Evolutionary conservation across 441 rosid genomes (phyloP).

Genomic region (Aquilaria agallochum): DNA sequence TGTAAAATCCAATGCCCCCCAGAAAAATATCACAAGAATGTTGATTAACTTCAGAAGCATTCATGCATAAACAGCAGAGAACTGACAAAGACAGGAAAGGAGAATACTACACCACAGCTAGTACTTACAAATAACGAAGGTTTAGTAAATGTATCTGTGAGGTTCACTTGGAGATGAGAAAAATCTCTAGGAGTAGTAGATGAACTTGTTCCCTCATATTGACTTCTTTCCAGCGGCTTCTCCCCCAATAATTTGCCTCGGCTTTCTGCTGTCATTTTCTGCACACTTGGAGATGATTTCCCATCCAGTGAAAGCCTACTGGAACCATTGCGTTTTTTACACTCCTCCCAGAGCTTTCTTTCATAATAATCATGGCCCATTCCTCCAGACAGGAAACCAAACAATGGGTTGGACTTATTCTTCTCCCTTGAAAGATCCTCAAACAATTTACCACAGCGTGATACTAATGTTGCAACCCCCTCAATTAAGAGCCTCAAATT

Average conservation of each 20-base stretch:
- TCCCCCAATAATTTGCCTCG: conserved; percentile 93
- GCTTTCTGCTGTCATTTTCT: conserved; percentile 80
- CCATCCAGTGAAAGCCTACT: conserved; percentile 47
- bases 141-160: conserved; percentile 82
- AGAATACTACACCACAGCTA: not conserved
- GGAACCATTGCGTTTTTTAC: conserved; percentile 56
- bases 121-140: conserved; percentile 66
- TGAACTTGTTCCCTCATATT: conserved; percentile 35
- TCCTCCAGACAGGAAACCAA: conserved; percentile 88
- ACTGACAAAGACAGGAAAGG: conserved; percentile 6
- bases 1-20: conserved; percentile 5
- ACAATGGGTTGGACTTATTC: conserved; percentile 78
- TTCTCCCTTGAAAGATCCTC: conserved; percentile 97
- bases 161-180: conserved; percentile 59
- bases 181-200: conserved; percentile 46
- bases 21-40: conserved; percentile 6
- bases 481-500: conserved; percentile 75
- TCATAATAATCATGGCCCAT: conserved; percentile 75
- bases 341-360: conserved; percentile 89
- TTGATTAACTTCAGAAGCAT: not conserved
- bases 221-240: conserved; percentile 78
- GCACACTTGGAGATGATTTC: conserved; percentile 41
- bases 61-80: conserved; percentile 8
- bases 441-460: conserved; percentile 85
- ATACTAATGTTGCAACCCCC: conserved; percentile 89